Base-by-base conservation (phyloP, 345 rosid genomes). In the sweet orange (Citrus sinensis) region DNA sequence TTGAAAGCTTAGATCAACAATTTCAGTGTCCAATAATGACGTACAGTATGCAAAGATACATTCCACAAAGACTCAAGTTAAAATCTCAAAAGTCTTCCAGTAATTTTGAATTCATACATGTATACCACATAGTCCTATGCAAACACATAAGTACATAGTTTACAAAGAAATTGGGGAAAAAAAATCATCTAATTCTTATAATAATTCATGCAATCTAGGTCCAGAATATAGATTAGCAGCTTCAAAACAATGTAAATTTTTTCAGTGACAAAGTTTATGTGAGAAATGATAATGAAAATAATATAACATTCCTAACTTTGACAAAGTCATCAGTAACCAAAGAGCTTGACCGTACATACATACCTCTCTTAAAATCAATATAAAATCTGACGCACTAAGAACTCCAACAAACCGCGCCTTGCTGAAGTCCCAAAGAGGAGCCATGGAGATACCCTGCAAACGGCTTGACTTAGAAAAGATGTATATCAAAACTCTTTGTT, bases 321-420 rank as follows among this genome's bases (percentile, higher is more conserved):
- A 60, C 63, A 79, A 46, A 73, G 35, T 75, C 67, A 61, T 54
- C 71, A 56, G 56, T 56, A 34, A 59, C 49, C 63, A 76, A 64
- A 66, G 19, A 37, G 24, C 7, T 66, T 49, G 17, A 72, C 73
- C 42, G 51, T 30, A 40, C 70, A 63, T 34, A 37, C 87, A 80
- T 78, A 90, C 94, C 97, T 90, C 94, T 84, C 85, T 88, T 73
- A 92, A 71, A 84, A 92, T 92, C 76, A 92, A 79, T 80, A 92
- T 90, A 75, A 92, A 92, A 78, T 92, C 97, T 58, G 76, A 80
- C 29, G 89, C 94, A 76, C 90, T 88, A 58, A 92, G 87, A 77
- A 92, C 93, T 54, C 97, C 97, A 79, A 92, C 89, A 80, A 92
- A 90, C 75, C 81, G 90, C 79, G 90, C 93, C 86, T 81, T 86